Evolutionary conservation across 2,329 filamentous ascomycete species (phyloP), one percentile per base, ranked within the genome.

Genomic region (Penicillium fuscoglaucum): DNA sequence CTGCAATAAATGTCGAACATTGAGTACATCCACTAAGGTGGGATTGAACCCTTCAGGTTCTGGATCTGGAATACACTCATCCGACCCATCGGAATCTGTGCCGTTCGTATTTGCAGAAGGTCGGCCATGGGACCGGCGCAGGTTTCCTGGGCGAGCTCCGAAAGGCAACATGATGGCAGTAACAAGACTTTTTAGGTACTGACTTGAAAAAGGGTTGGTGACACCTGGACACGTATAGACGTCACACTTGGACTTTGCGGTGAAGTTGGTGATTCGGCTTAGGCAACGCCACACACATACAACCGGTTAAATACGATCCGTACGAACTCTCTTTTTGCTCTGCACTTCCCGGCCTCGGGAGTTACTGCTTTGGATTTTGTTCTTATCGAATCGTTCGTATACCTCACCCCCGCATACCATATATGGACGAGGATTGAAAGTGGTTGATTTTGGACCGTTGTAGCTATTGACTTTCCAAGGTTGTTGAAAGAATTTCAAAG

Each of bases 1-100:
- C 45, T 65, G 67, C 26, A 77, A 58, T 0, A 76, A 33, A 60
- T 69, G 61, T 29, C 73, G 69, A 2, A 72, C 68, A 52, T 71
- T 67, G 19, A 74, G 62, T 10, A 74, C 74, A 52, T 77, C 73
- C 45, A 59, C 65, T 6, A 74, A 15, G 21, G 46, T 66, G 1
- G 74, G 73, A 31, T 69, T 69, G 50, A 66, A 72, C 7, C 21
- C n/a, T 8, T 54, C 33, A 28, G 24, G 15, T 15, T 26, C 39
- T 37, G 37, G 15, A 6, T 53, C 59, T 47, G 47, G 37, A 26
- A 10, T 29, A 40, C 46, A 44, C 47, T 48, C 45, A 17, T 44
- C 28, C 13, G 37, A 33, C 7, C 7, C 21, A 33, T 31, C 33
- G 19, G 33, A 40, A 13, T 35, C 41, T 26, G 48, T 13, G 13